Conservation (phyloP, 768 basidiomycete genomes). For the Erythrobasidium yunnanense region DNA sequence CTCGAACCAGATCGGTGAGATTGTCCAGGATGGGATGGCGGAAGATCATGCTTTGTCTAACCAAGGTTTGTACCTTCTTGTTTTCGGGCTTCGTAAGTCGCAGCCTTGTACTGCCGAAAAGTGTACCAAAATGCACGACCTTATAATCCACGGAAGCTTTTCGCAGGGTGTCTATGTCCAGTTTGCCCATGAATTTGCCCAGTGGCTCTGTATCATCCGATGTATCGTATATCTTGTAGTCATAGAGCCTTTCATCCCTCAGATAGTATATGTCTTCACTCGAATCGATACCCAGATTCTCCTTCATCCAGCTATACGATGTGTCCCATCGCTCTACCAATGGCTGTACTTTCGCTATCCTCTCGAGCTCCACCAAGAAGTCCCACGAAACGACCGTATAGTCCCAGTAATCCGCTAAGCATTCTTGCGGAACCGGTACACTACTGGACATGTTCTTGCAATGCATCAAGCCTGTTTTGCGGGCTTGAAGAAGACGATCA, state of each 20-base stretch:
- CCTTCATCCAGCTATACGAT: slow-evolving; percentile 47
- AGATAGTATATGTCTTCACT: slow-evolving; percentile 47
- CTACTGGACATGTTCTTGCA: slow-evolving; percentile 40
- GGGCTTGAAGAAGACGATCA: slow-evolving; percentile 46
- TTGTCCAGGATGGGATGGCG: slow-evolving; percentile 47
- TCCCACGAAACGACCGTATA: slow-evolving; percentile 61
- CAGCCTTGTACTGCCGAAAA: slow-evolving; percentile 66
- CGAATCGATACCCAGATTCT: slow-evolving; percentile 42
- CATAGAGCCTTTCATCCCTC: slow-evolving; percentile 53
- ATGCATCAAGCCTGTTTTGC: slow-evolving; percentile 41
- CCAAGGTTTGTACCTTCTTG: slow-evolving; percentile 45
- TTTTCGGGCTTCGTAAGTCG: slow-evolving; percentile 47
- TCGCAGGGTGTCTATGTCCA: slow-evolving; percentile 42
- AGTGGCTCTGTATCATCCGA: slow-evolving; percentile 32
- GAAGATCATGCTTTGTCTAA: slow-evolving; percentile 55
- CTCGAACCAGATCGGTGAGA: slow-evolving; percentile 47
- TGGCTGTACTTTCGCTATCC: slow-evolving; percentile 40
- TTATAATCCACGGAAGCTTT: slow-evolving; percentile 45
- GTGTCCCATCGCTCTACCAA: slow-evolving; percentile 50
- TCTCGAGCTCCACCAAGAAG: slow-evolving; percentile 54
- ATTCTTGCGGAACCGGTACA: slow-evolving; percentile 51
- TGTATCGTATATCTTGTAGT: slow-evolving; percentile 55
- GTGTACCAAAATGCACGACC: slow-evolving; percentile 59
- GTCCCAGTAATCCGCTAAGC: slow-evolving; percentile 50
- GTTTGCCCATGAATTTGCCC: slow-evolving; percentile 35